Evolutionary conservation across 345 rosid genomes (phyloP).

Genomic region (Heritiera fomes): DNA sequence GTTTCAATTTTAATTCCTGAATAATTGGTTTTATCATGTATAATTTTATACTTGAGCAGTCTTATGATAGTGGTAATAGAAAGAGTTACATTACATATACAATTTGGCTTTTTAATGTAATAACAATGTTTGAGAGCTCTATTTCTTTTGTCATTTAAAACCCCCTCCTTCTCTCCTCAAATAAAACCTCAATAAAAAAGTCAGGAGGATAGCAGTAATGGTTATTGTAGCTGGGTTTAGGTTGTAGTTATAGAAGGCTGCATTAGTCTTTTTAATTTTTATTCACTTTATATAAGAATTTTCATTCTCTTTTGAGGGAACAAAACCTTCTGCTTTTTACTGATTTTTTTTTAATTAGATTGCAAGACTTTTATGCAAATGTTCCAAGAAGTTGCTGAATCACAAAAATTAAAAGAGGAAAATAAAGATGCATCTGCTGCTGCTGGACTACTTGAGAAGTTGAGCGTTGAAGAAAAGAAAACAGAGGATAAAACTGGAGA

Average conservation of each 20-base stretch:
- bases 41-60: neutral
- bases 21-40: neutral
- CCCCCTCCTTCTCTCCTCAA: too few relatives aligned
- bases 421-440: slow-evolving; percentile 61
- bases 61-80: neutral
- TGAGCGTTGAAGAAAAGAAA: slow-evolving; percentile 65
- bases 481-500: slow-evolving; percentile 18
- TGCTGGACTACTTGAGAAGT: slow-evolving; percentile 67
- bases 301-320: neutral
- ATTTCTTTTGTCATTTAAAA: neutral
- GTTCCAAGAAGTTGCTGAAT: slow-evolving; percentile 72
- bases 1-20: neutral
- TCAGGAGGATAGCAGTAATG: neutral
- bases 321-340: neutral
- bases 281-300: neutral
- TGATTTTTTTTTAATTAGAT: slow-evolving; percentile 40
- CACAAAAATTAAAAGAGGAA: slow-evolving; percentile 58
- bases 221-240: neutral
- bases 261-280: neutral
- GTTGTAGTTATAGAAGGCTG: neutral
- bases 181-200: neutral
- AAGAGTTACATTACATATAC: neutral
- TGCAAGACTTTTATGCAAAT: slow-evolving; percentile 83
- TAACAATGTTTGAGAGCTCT: neutral
- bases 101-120: neutral